Evolutionary conservation across 148 eudicot genomes (phyloP).

Genomic region (Rhododendron henanense): DNA sequence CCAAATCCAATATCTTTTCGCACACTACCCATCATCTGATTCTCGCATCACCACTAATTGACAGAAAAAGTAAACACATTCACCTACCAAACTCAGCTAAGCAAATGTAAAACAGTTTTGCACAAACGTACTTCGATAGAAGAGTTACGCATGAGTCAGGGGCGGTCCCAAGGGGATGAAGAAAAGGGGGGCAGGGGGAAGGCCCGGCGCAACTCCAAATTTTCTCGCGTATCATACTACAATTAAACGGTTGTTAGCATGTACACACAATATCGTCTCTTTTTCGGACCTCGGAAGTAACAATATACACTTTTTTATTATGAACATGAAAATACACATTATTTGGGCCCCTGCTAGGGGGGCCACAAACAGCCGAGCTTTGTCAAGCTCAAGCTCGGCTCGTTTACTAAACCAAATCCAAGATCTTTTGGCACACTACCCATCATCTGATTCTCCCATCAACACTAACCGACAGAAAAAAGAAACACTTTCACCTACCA

Average conservation of each 20-base stretch:
- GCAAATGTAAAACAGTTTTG: background rate
- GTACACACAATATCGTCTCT: background rate
- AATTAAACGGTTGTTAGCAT: background rate
- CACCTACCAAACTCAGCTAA: background rate
- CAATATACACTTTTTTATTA: too few relatives aligned
- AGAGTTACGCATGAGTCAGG: background rate
- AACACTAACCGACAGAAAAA: background rate
- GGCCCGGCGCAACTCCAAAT: background rate
- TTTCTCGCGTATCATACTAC: too few relatives aligned
- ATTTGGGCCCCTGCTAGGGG: too few relatives aligned
- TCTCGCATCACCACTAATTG: background rate
- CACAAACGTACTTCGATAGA: background rate
- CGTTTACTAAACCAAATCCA: background rate
- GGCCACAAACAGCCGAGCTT: too few relatives aligned
- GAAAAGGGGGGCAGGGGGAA: background rate
- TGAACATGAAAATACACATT: background rate
- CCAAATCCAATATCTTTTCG: background rate
- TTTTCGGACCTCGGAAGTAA: background rate
- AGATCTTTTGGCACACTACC: background rate
- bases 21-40: background rate
- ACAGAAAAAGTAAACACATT: background rate
- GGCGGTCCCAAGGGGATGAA: background rate
- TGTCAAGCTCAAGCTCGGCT: too few relatives aligned
- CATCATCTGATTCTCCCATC: background rate
- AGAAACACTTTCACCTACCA: background rate